Evolutionary conservation across 2,329 filamentous ascomycete species (phyloP).

Genomic region (Dothidotthia symphoricarpi): DNA sequence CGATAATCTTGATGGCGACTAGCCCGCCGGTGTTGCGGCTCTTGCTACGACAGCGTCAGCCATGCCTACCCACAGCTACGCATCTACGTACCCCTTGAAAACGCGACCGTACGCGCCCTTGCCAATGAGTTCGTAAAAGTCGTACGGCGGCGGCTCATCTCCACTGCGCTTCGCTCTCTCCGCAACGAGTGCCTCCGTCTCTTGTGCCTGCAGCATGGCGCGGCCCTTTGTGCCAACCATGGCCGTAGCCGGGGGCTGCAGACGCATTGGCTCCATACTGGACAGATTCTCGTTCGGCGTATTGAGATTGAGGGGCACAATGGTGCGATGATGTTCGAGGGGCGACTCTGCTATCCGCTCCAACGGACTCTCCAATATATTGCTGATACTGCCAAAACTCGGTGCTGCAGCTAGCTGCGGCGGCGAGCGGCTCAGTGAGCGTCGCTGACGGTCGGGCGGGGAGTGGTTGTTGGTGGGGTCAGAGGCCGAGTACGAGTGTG

Average conservation of each 20-base stretch:
- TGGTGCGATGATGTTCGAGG: slow-evolving; percentile 5
- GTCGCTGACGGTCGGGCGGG: slow-evolving; percentile 5
- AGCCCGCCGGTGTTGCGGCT: slow-evolving; percentile 48
- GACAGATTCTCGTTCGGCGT: slow-evolving; percentile 5
- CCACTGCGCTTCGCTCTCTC: slow-evolving; percentile 61
- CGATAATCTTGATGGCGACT: slow-evolving; percentile 79
- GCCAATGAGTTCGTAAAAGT: slow-evolving; percentile 70
- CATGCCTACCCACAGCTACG: neutral
- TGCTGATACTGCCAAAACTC: slow-evolving; percentile 16
- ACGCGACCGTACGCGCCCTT: slow-evolving; percentile 74
- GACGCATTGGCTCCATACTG: slow-evolving; percentile 33
- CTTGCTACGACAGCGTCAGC: slow-evolving; percentile 33
- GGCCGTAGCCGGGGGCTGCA: slow-evolving; percentile 29
- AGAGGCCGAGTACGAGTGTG: slow-evolving; percentile 21
- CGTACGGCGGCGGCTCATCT: slow-evolving; percentile 63
- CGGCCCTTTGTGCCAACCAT: slow-evolving; percentile 53
- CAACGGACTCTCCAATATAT: slow-evolving; percentile 19
- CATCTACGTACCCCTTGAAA: slow-evolving; percentile 58
- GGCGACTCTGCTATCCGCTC: slow-evolving; percentile 29
- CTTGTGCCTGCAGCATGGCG: slow-evolving; percentile 66
- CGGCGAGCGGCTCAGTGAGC: slow-evolving; percentile 7
- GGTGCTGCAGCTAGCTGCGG: slow-evolving; percentile 11
- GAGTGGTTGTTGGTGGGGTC: slow-evolving; percentile 22
- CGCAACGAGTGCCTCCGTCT: slow-evolving; percentile 65
- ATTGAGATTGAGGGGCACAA: slow-evolving; percentile 3